A percentile compares a stretch with the other conserved stretches of the same genome.
phyloP scores from a whole-genome alignment of 225 moss, liverwort and hornwort genomes.

The Neckera pumila region DNA sequence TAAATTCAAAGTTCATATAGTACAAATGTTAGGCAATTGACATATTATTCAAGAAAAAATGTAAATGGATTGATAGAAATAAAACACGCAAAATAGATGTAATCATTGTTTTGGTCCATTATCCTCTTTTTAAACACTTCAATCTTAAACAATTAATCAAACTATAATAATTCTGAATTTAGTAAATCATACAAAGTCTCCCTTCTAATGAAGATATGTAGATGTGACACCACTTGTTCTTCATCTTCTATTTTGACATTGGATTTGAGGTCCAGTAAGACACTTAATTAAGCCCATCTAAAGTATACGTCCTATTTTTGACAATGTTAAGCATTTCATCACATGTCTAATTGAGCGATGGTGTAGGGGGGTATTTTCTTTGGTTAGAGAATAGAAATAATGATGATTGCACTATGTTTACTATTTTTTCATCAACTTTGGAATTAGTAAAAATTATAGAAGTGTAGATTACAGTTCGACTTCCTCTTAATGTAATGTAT shows the following conservation, averaged over 20 bases:
- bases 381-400: too few relatives aligned
- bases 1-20: not conserved
- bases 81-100: not conserved
- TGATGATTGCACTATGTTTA: too few relatives aligned
- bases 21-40: not conserved
- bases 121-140: not conserved
- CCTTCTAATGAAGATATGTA: not conserved
- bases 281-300: not conserved
- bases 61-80: too few relatives aligned
- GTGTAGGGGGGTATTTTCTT: too few relatives aligned
- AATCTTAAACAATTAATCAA: not conserved
- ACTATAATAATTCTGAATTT: not conserved
- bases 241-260: not conserved
- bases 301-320: too few relatives aligned
- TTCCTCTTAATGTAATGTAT: too few relatives aligned
- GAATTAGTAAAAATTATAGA: too few relatives aligned
- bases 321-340: too few relatives aligned
- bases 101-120: not conserved
- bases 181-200: not conserved
- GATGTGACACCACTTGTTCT: not conserved
- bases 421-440: too few relatives aligned
- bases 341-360: too few relatives aligned
- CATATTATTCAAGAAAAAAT: too few relatives aligned
- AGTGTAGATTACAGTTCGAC: too few relatives aligned
- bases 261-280: rapidly evolving